These are phyloP conservation scores for Ascochyta koolunga DNA, from an alignment of 2,329 filamentous ascomycete genomes.

Conservation along the genomic window DNA sequence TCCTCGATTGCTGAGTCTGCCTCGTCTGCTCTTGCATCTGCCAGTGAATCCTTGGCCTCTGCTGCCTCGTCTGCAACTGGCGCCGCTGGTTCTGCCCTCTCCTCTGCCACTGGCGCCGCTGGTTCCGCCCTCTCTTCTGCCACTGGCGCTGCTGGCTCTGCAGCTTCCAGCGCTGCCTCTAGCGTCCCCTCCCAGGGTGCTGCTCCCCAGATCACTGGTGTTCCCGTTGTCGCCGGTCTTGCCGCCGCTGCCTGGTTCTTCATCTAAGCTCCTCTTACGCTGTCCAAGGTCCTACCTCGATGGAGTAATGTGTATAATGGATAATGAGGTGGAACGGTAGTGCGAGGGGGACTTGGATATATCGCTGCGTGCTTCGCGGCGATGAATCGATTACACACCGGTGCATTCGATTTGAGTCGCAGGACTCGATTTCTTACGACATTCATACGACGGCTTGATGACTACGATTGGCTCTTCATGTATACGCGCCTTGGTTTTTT, in stretches of 20 bases:
- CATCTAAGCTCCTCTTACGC: conserved; percentile 38
- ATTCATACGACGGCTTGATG: conserved; percentile 30
- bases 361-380: conserved; percentile 21
- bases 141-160: conserved; percentile 20
- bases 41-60: conserved; percentile 14
- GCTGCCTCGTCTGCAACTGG: conserved; percentile 20
- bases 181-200: conserved; percentile 20
- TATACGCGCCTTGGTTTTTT: conserved; percentile 33
- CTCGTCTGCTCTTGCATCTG: conserved; percentile 21
- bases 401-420: conserved; percentile 16
- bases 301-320: conserved; percentile 45
- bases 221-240: conserved; percentile 45
- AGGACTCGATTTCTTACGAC: conserved; percentile 23
- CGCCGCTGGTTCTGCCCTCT: conserved; percentile 17
- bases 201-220: conserved; percentile 44
- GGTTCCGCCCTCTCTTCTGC: conserved; percentile 20
- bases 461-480: conserved; percentile 31
- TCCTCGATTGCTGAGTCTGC: conserved; percentile 14
- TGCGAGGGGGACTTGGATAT: conserved; percentile 31
- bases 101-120: conserved; percentile 8
- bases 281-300: conserved; percentile 29
- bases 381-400: conserved; percentile 19
- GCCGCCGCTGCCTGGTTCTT: conserved; percentile 47
- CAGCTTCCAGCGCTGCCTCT: conserved; percentile 18
- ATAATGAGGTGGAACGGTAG: conserved; percentile 15